Evolutionary conservation across 2,329 filamentous ascomycete genomes (phyloP), one percentile per base, ranked within the genome.

Genomic region (Trichoderma harzianum): DNA sequence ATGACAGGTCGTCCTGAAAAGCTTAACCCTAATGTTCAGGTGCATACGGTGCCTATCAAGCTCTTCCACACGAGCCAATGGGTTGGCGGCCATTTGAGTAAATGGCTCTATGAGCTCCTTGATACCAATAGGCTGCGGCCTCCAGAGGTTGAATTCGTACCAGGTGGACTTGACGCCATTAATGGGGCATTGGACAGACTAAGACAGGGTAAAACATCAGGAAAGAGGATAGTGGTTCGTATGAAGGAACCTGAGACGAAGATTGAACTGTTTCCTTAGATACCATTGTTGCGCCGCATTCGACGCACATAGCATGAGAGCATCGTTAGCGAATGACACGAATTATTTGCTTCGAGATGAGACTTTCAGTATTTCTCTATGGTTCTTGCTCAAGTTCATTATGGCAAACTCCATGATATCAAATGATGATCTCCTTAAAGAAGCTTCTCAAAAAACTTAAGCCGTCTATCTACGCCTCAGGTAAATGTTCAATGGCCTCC

Each of bases 401-500:
- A 3, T 14, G 7, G 26, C 7, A 57, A 26, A 26, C 26, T 57
- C 16, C 24, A 12, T 36, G 21, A 8, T 28, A 11, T 55, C 11
- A 21, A 3, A 28, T 14, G n/a, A 60, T 21, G 16, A 21, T 21
- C 10, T 7, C 21, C 26, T 8, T 43, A 4, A 43, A 8, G 16
- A 30, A 11, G 0, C 3, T 24, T 32, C 18, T 32, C n/a, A 0
- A 1, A 3, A 14, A 51, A 5, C 16, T 43, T 10, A 53, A 47
- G 14, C n/a, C 11, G 7, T 5, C 5, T 47, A 21, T 26, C 51
- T 28, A 12, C 26, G 34, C 69, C 21, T 65, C 26, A 71, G 14
- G 2, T 32, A 26, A 5, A 75, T 57, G 11, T 73, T 71, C 34
- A 77, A 47, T 2, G 75, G 75, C 2, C 61, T 62, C 39, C 76